Evolutionary conservation across 176 grass and related monocot genomes (phyloP).

Genomic region (Raddia distichophylla): DNA sequence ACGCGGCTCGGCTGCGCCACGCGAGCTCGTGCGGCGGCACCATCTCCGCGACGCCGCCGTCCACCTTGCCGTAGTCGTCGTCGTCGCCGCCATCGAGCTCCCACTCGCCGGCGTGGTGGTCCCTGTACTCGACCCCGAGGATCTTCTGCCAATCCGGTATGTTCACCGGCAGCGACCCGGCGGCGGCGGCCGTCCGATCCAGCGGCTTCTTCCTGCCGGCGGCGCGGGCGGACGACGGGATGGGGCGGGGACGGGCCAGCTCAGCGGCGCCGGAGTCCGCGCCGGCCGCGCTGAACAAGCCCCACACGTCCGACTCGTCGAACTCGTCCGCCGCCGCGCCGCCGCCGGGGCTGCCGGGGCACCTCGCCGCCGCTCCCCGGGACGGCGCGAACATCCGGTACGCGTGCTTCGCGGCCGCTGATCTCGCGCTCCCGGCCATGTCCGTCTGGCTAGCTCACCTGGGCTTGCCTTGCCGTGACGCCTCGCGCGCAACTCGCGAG

Average conservation of each 20-base stretch:
- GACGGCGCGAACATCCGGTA: slow-evolving; percentile 69
- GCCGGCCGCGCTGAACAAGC: slow-evolving; percentile 11
- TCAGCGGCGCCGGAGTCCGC: slow-evolving; percentile 17
- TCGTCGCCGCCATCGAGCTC: slow-evolving; percentile 40
- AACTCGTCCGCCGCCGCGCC: slow-evolving; percentile 55
- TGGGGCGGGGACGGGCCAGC: background rate
- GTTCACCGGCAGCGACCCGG: slow-evolving; percentile 72
- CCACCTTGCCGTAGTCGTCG: background rate
- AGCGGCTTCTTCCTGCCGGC: slow-evolving; percentile 36
- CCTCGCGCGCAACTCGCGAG: background rate
- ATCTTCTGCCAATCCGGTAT: slow-evolving; percentile 97
- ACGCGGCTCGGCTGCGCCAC: slow-evolving; percentile 61
- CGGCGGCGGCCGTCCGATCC: slow-evolving; percentile 7
- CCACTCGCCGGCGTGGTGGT: slow-evolving; percentile 43
- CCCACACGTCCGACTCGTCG: slow-evolving; percentile 87
- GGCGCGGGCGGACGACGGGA: slow-evolving; percentile 35
- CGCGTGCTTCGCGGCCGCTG: slow-evolving; percentile 57
- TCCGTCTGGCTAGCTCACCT: background rate
- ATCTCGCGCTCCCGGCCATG: slow-evolving; percentile 62
- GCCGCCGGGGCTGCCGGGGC: slow-evolving; percentile 36
- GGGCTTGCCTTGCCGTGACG: background rate
- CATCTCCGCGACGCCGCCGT: background rate
- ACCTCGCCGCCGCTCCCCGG: slow-evolving; percentile 31
- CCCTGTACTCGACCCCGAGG: slow-evolving; percentile 59
- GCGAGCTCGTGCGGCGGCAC: slow-evolving; percentile 89